Evolutionary conservation across 768 basidiomycete genomes (phyloP), one percentile per base, ranked within the genome.

Genomic region (Ephemerocybe angulata): DNA sequence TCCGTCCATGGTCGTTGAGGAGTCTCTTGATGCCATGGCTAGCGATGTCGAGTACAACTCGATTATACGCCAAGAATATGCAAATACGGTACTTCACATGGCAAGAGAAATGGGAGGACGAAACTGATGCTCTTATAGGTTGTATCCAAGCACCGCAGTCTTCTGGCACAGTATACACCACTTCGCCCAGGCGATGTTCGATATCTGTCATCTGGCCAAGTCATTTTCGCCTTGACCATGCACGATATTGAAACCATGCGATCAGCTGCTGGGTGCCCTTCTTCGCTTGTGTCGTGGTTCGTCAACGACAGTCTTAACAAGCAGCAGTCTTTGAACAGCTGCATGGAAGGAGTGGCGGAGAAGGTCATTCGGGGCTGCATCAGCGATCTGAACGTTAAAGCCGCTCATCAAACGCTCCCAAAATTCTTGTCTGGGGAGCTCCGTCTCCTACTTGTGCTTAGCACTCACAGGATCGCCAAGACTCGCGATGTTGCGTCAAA

Each of bases 1-100:
- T 0, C 96, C 96, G 1, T 74, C 84, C 2, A 78, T 95, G 61
- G 86, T 98, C 10, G 71, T 88, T 27, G 96, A 97, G 66, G 84
- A 83, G 55, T 82, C 89, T 0, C 83, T 85, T 51, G 94, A 96
- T 64, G 86, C 85, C 17, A 82, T 90, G 38, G 86, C 86, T 17
- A 92, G 89, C 61, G 93, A 94, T 57, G 77, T 98, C 22, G 94
- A 96, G 68, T 97, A 95, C 65, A 95, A 93, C 65, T 87, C 93
- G 3, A 87, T 94, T 27, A 81, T 98, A 49, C 78, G 94, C 17
- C 87, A 88, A 62, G 93, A 95, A 62, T 95, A 88, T 62, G 85
- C 85, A 0, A 78, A 85, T 58, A 86, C 82, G 31, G 92, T 91
- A 62, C 24, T 17, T 15, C 15, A 3, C 3, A 19, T 21, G 3